A percentile compares a stretch with the other conserved stretches of the same genome.
phyloP scores from a whole-genome alignment of 805 yeast genomes.

The Kazachstania bromeliacearum region DNA sequence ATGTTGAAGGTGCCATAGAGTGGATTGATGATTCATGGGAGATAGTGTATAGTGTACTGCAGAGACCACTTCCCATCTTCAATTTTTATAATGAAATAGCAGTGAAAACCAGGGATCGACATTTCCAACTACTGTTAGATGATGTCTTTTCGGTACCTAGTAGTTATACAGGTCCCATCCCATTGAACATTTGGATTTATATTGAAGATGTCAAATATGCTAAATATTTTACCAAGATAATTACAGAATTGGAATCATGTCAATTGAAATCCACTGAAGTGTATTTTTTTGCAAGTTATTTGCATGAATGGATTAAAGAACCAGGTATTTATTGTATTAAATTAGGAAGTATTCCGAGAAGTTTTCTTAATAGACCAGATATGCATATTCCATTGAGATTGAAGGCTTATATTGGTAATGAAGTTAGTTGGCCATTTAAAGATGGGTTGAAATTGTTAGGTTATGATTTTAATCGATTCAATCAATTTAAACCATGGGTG shows the following conservation, averaged over 20 bases:
- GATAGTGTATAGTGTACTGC: slow-evolving; percentile 11
- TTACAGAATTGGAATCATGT: slow-evolving; percentile 12
- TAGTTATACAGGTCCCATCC: slow-evolving; percentile 1
- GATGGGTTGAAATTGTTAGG: slow-evolving; percentile 22
- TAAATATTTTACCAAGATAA: slow-evolving; percentile 8
- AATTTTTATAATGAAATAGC: slow-evolving; percentile 3
- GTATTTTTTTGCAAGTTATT: slow-evolving; percentile 9
- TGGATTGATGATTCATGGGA: slow-evolving; percentile 19
- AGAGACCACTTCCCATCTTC: slow-evolving; percentile 3
- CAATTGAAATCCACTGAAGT: slow-evolving; percentile 8
- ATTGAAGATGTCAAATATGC: slow-evolving; percentile 10
- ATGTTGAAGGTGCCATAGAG: slow-evolving; percentile 1
- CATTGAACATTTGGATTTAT: slow-evolving; percentile 16
- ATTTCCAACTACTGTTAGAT: slow-evolving; percentile 1
- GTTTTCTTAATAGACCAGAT: slow-evolving; percentile 6
- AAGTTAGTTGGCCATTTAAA: slow-evolving; percentile 23
- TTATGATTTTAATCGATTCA: slow-evolving; percentile 12
- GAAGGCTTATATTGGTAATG: slow-evolving; percentile 9
- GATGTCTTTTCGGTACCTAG: slow-evolving; percentile 3
- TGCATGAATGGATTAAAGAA: slow-evolving; percentile 15
- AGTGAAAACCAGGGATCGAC: slow-evolving; percentile 1
- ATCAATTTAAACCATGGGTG: slow-evolving; percentile 10
- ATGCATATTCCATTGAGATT: slow-evolving; percentile 19
- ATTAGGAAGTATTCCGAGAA: slow-evolving; percentile 12
- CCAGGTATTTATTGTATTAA: slow-evolving; percentile 17